Evolutionary conservation across 257 asterid species (phyloP).

Genomic region (Forsythia suspensa): DNA sequence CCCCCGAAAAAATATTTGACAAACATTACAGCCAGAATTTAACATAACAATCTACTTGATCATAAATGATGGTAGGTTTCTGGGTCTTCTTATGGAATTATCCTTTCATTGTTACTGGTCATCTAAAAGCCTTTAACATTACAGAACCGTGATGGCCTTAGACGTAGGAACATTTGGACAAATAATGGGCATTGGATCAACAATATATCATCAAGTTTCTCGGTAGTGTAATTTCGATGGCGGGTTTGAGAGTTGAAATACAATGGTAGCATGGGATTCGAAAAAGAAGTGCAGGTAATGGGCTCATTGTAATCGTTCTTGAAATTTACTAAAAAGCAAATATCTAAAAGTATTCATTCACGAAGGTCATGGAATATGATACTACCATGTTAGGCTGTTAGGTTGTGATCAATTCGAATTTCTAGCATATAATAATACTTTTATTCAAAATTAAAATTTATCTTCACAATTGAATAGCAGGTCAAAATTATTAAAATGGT

Average conservation of each 20-base stretch:
- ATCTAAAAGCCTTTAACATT: background rate
- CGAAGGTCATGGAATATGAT: background rate
- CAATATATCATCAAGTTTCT: background rate
- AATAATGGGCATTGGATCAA: background rate
- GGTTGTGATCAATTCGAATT: background rate
- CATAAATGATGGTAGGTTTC: no score
- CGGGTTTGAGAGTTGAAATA: background rate
- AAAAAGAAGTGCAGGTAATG: background rate
- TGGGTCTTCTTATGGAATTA: background rate
- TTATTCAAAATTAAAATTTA: background rate
- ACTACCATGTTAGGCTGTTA: background rate
- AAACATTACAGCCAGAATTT: background rate
- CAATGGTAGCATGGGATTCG: background rate
- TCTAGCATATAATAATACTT: no score
- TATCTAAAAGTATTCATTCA: background rate
- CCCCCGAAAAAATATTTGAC: background rate
- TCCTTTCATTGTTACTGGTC: background rate
- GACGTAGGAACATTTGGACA: background rate
- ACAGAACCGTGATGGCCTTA: background rate
- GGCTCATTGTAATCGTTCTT: background rate
- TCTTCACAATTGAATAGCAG: background rate
- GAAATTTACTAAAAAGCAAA: background rate
- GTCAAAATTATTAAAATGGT: background rate
- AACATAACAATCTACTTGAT: background rate
- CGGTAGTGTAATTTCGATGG: background rate